A percentile compares a stretch with the other conserved stretches of the same genome.
Conservation (phyloP, 2,329 filamentous ascomycete genomes). For the Colletotrichum spinosum region DNA sequence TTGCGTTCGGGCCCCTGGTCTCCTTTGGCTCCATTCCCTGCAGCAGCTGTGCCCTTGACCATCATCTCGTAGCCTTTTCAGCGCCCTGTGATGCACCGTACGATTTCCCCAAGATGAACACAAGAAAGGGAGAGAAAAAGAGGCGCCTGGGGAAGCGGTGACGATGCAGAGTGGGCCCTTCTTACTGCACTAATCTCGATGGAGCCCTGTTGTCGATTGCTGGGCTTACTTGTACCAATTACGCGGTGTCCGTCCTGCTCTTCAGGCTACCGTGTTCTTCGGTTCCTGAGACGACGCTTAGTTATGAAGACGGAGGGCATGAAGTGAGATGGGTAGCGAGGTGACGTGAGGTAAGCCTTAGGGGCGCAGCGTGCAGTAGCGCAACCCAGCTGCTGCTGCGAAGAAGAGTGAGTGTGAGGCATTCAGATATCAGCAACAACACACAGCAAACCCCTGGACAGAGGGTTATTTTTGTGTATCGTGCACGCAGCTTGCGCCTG, state of each 20-base stretch:
- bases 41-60: conserved; percentile 1
- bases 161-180: no score
- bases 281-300: no score
- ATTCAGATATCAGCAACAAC: not conserved
- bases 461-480: no score
- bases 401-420: not conserved
- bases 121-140: no score
- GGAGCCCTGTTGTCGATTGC: no score
- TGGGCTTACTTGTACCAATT: no score
- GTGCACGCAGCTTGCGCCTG: no score
- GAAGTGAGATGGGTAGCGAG: not conserved
- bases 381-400: not conserved
- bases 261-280: no score
- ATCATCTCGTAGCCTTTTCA: not conserved
- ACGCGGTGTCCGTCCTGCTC: no score
- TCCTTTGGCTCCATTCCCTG: not conserved
- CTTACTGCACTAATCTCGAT: no score
- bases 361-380: conserved; percentile 18
- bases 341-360: conserved; percentile 1
- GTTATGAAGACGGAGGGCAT: not conserved
- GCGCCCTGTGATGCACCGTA: conserved; percentile 12
- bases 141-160: no score
- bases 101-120: conserved; percentile 7
- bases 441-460: not conserved
- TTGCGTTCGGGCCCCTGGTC: not conserved